These are phyloP conservation scores for Imleria badia DNA, from an alignment of 768 basidiomycete species.

Conservation along the genomic window DNA sequence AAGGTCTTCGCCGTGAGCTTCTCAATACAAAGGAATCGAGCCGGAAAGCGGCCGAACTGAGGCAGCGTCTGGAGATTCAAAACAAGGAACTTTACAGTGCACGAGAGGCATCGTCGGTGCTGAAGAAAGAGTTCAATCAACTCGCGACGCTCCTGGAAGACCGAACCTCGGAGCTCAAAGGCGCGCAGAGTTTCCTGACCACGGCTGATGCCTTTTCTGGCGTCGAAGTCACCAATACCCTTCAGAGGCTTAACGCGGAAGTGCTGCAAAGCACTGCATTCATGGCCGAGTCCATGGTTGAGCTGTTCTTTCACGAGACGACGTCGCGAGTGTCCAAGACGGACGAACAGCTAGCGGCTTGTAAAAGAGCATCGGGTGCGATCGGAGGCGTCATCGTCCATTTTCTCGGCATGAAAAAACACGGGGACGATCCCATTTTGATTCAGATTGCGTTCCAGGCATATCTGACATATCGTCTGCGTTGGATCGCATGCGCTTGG, in stretches of 20 bases:
- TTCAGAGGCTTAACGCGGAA: conserved; percentile 47
- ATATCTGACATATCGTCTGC: conserved; percentile 24
- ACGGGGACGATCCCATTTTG: conserved; percentile 35
- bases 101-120: conserved; percentile 28
- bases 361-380: conserved; percentile 18
- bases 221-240: conserved; percentile 43
- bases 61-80: conserved; percentile 20
- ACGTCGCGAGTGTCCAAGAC: conserved; percentile 8
- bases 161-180: conserved; percentile 45
- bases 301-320: conserved; percentile 34
- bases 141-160: conserved; percentile 34
- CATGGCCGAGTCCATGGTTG: conserved; percentile 49
- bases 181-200: conserved; percentile 46
- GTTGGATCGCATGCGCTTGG: conserved; percentile 31
- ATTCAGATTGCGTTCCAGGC: conserved; percentile 39
- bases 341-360: conserved; percentile 24
- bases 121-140: conserved; percentile 31
- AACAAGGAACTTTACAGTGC: conserved; percentile 20
- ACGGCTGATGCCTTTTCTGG: conserved; percentile 44
- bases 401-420: conserved; percentile 29
- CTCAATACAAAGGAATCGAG: conserved; percentile 8
- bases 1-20: conserved; percentile 19
- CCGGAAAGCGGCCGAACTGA: conserved; percentile 11
- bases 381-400: conserved; percentile 26
- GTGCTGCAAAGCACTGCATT: conserved; percentile 48